These are phyloP conservation scores for Pseudogymnoascus sp. DNA, from an alignment of 2,329 filamentous ascomycete species.

Conservation along the genomic window DNA sequence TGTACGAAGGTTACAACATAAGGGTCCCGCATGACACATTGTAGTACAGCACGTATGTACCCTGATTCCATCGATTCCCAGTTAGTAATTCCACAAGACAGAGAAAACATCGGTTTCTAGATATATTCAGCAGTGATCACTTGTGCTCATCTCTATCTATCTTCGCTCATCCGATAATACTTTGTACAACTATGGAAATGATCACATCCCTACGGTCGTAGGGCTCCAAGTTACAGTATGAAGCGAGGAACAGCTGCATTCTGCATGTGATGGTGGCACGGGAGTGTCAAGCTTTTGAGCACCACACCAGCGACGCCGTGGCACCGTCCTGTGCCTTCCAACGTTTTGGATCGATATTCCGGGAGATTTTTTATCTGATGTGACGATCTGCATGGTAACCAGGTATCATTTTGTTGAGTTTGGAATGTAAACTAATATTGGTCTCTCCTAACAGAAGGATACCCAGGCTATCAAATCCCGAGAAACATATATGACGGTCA, in stretches of 20 bases:
- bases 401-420: not conserved
- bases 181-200: not conserved
- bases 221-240: not conserved
- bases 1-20: not conserved
- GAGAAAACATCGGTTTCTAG: not conserved
- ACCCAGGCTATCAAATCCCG: not conserved
- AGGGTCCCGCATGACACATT: not conserved
- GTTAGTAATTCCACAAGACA: not conserved
- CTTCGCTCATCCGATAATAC: not conserved
- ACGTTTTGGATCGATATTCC: not conserved
- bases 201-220: not conserved
- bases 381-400: not conserved
- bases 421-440: not conserved
- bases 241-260: not conserved
- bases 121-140: not conserved
- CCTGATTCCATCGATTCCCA: not conserved
- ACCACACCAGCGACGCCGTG: not conserved
- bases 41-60: not conserved
- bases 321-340: not conserved
- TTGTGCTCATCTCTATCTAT: not conserved
- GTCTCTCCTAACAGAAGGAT: not conserved
- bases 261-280: conserved; percentile 5
- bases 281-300: not conserved
- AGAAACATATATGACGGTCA: not conserved
- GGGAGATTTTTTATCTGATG: not conserved